Base-by-base conservation (phyloP, 805 yeast species). In the Spathaspora hagerdaliae region DNA sequence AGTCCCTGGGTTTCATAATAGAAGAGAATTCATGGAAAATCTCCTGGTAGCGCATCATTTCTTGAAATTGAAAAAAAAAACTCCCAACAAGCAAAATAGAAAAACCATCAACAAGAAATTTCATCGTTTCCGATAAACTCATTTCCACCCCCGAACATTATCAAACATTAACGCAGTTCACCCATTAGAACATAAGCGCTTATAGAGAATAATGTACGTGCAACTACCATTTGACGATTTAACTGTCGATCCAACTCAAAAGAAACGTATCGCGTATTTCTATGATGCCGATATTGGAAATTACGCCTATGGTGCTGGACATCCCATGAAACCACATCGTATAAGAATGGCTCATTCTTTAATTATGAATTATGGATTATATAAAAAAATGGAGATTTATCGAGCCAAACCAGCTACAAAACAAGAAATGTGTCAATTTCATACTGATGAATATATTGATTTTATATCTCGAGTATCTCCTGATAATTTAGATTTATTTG, bases 281-380 rank as follows among this genome's bases (percentile, higher is more conserved):
- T 70, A 72, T 47, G 75, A 69, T 45, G 73, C 96, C 27, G 99
- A 92, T 63, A 96, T 94, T 40, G 98, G 98, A 32, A 94, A 94
- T 70, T 92, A 92, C 67, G 96, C 97, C 38, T 94, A 94, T 63
- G 98, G 98, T 46, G 94, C 97, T 5, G 97, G 97, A 27, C 99
- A 94, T 66, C 97, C 97, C 36, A 94, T 94, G 99, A 94, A 94
- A 64, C 99, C 99, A 24, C 97, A 92, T 65, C 82, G 99, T 61
- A 90, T 94, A 71, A 85, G 98, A 81, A 91, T 94, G 96, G 96
- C 98, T 7, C 98, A 94, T 65, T 88, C 96, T 36, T 75, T 94
- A 58, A 87, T 94, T 53, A 92, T 94, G 96, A 91, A 92, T 69
- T 94, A 94, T 65, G 98, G 97, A 1, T 77, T 94, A 43, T 91